Conservation (phyloP, 1,139 yeast genomes). For the Blastobotrys raffinosifermentans region DNA sequence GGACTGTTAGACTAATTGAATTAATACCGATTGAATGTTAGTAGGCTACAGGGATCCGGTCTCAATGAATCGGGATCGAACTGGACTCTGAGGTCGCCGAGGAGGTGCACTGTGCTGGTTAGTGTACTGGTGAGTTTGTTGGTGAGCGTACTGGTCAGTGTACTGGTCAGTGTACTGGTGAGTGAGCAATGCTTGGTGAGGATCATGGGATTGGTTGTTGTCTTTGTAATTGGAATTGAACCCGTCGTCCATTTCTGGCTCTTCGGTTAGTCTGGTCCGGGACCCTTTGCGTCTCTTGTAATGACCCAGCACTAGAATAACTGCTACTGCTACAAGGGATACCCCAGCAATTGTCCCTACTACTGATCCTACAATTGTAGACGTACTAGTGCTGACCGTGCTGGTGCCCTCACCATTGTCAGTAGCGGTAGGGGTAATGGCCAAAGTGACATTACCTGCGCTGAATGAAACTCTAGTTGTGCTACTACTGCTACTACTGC, state of each 20-base stretch:
- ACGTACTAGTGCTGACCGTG: conserved; percentile 15
- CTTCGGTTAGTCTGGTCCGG: no score
- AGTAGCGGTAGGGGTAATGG: conserved; percentile 6
- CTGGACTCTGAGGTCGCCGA: background rate
- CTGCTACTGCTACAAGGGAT: conserved; percentile 3
- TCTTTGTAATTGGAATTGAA: no score
- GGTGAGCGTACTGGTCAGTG: no score
- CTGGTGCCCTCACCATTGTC: conserved; percentile 8
- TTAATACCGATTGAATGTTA: no score
- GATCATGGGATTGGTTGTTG: no score
- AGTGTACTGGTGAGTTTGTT: no score
- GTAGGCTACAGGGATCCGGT: conserved; percentile 1
- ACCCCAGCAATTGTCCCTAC: conserved; percentile 40
- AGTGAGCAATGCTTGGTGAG: no score
- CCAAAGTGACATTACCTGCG: background rate
- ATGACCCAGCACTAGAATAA: conserved; percentile 2
- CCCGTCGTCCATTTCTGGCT: no score
- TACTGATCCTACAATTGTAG: conserved; percentile 42
- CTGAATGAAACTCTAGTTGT: background rate
- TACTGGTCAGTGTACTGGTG: no score
- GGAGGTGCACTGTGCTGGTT: no score
- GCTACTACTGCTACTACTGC: conserved; percentile 3
- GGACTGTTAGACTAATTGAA: no score
- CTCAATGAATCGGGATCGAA: conserved; percentile 1
- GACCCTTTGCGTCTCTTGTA: no score